These are phyloP conservation scores for Ogataea nitratoaversa DNA, from an alignment of 805 yeast genomes.

Conservation along the genomic window DNA sequence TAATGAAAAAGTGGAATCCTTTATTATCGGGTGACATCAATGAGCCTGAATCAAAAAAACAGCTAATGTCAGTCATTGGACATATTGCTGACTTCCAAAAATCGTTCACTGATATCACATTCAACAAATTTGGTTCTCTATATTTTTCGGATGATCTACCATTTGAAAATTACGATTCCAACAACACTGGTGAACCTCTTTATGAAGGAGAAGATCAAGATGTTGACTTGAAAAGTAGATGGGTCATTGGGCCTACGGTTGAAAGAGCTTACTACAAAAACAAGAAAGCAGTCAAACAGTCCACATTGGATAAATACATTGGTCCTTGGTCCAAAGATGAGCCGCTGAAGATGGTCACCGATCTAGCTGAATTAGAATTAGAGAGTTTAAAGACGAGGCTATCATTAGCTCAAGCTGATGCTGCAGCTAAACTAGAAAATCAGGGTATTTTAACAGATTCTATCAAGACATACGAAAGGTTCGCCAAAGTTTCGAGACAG, in stretches of 20 bases:
- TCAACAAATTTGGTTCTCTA: constrained; percentile 75
- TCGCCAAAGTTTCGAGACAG: constrained; percentile 50
- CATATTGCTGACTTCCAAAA: constrained; percentile 57
- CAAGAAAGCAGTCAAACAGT: constrained; percentile 49
- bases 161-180: constrained; percentile 3
- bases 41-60: constrained; percentile 43
- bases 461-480: constrained; percentile 57
- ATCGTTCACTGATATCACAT: constrained; percentile 39
- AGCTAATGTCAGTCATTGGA: constrained; percentile 57
- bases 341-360: constrained; percentile 60
- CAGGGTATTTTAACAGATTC: constrained; percentile 42
- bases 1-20: constrained; percentile 93
- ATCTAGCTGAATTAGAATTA: constrained; percentile 63
- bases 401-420: constrained; percentile 50
- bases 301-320: constrained; percentile 42
- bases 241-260: constrained; percentile 88
- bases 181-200: constrained; percentile 21
- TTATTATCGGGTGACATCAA: constrained; percentile 54
- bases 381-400: constrained; percentile 54
- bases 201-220: constrained; percentile 63
- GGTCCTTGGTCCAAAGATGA: constrained; percentile 75
- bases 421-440: constrained; percentile 42
- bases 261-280: constrained; percentile 77
- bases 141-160: constrained; percentile 73
- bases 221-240: constrained; percentile 53